Percentiles rank a stretch among this genome's conserved stretches.
These are phyloP conservation scores for Pseudoturritis turrita DNA, from an alignment of 345 rosid genomes.

Conservation along the genomic window DNA sequence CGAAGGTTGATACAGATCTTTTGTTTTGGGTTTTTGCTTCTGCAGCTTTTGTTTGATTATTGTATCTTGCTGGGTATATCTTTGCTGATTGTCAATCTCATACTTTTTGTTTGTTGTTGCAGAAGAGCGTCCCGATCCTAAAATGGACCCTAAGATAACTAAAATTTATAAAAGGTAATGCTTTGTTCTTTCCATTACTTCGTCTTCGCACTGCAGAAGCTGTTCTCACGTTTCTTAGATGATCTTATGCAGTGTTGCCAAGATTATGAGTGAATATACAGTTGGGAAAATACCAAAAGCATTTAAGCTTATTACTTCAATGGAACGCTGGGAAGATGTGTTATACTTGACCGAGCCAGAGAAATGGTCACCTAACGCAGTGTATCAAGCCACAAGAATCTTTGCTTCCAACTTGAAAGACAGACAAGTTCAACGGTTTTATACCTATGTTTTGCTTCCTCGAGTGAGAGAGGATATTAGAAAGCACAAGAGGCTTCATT, in stretches of 20 bases:
- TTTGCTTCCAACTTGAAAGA: slow-evolving; percentile 73
- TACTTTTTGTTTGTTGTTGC: slow-evolving; percentile 21
- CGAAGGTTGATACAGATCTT: slow-evolving; percentile 44
- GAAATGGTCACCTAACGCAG: slow-evolving; percentile 93
- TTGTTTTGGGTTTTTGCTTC: background rate
- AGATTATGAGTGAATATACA: slow-evolving; percentile 67
- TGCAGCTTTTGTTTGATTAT: background rate
- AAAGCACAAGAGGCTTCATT: slow-evolving; percentile 80
- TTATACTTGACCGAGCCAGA: slow-evolving; percentile 86
- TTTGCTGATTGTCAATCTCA: background rate
- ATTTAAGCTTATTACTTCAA: slow-evolving; percentile 66
- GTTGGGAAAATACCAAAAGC: slow-evolving; percentile 90
- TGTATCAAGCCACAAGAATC: slow-evolving; percentile 88
- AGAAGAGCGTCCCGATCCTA: slow-evolving; percentile 67
- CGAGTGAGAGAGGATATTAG: slow-evolving; percentile 85
- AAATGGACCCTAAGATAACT: slow-evolving; percentile 57
- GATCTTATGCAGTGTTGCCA: slow-evolving; percentile 57
- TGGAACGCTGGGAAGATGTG: slow-evolving; percentile 81
- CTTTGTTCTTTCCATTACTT: background rate
- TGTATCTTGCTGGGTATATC: background rate
- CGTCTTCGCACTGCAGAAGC: background rate
- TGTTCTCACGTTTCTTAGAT: background rate
- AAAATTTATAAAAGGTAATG: slow-evolving; percentile 74
- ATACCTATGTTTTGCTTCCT: slow-evolving; percentile 79
- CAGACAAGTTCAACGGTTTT: slow-evolving; percentile 68